Percentiles rank a stretch among this genome's conserved stretches.
These are phyloP conservation scores for Clausena lansium DNA, from an alignment of 345 rosid genomes.

Conservation along the genomic window DNA sequence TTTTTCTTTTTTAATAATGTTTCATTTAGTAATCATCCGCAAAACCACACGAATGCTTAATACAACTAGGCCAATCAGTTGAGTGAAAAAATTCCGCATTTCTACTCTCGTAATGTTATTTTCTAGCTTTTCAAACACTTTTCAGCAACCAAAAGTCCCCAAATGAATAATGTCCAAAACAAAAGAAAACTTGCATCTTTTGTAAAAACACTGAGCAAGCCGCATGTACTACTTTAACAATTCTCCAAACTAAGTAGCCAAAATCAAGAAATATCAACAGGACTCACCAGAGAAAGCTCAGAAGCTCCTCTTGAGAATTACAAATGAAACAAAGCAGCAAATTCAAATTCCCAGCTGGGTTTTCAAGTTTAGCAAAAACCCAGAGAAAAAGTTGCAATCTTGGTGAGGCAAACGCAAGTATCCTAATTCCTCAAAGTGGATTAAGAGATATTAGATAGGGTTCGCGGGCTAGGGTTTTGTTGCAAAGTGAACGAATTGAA, in stretches of 20 bases:
- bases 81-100: background rate
- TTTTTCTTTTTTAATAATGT: background rate
- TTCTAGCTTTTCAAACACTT: conserved; percentile 1
- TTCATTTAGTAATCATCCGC: background rate
- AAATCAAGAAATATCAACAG: conserved; percentile 15
- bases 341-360: conserved; percentile 31
- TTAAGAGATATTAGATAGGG: conserved; percentile 5
- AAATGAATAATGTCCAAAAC: background rate
- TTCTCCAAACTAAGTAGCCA: conserved; percentile 1
- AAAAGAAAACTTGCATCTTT: background rate
- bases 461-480: conserved; percentile 33
- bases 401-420: conserved; percentile 3
- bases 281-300: conserved; percentile 38
- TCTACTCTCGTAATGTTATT: background rate
- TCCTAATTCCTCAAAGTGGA: conserved; percentile 22
- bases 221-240: background rate
- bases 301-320: conserved; percentile 15
- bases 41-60: background rate
- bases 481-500: conserved; percentile 29
- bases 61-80: background rate
- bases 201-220: background rate
- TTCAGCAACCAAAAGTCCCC: conserved; percentile 2
- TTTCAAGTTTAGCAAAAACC: conserved; percentile 21
- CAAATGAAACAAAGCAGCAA: conserved; percentile 19
- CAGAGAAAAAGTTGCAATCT: conserved; percentile 25